Evolutionary conservation across 495 filamentous ascomycete species (phyloP).

Genomic region (Xylaria curta): DNA sequence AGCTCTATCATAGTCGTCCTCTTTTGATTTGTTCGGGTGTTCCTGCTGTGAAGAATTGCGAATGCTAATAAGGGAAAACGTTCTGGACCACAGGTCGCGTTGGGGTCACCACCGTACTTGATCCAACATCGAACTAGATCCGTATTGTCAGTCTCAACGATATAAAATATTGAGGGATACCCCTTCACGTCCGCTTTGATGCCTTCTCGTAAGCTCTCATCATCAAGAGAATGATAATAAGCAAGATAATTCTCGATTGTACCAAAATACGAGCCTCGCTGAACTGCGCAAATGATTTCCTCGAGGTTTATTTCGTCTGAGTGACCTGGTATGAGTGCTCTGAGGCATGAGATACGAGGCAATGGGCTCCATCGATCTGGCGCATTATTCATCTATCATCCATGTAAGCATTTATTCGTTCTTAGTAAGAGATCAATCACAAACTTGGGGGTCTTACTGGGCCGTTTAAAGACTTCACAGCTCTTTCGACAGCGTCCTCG

Average conservation of each 20-base stretch:
- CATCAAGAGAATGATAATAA: not conserved
- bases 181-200: not conserved
- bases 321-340: not conserved
- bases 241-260: not conserved
- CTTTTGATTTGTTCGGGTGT: not conserved
- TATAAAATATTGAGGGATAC: not conserved
- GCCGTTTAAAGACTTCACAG: not conserved
- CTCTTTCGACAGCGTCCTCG: not conserved
- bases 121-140: not conserved
- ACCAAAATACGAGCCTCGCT: not conserved
- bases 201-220: not conserved
- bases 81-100: not conserved
- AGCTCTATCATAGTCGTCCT: not conserved
- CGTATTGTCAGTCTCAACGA: not conserved
- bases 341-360: not conserved
- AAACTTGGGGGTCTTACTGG: not conserved
- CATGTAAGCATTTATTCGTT: not conserved
- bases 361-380: not conserved
- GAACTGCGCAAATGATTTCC: not conserved
- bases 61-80: not conserved
- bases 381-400: not conserved
- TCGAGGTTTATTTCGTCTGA: not conserved
- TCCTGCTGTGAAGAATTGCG: not conserved
- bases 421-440: not conserved
- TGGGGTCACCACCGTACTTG: slow-evolving; percentile 3